Conservation (phyloP, 371 early-diverging fungal species). For the Mucor racemosus region DNA sequence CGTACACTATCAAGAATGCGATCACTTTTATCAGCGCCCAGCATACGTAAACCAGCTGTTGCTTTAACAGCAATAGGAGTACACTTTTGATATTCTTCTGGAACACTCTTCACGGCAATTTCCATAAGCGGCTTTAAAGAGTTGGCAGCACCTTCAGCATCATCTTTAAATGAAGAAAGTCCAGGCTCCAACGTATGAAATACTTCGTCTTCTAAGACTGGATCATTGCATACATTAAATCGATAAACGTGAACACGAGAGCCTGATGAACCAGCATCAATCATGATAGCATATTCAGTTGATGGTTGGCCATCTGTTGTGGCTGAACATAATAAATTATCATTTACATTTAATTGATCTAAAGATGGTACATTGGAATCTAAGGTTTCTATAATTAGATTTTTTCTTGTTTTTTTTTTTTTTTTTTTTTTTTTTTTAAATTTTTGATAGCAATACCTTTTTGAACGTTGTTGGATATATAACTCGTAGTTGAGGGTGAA, state of each 20-base stretch:
- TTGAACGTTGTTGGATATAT: not conserved
- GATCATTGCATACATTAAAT: conserved; percentile 79
- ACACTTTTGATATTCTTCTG: conserved; percentile 61
- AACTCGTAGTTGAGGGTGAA: conserved; percentile 4
- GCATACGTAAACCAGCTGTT: conserved; percentile 87
- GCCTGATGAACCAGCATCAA: conserved; percentile 97
- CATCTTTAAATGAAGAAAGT: conserved; percentile 67
- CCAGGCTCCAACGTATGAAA: conserved; percentile 87
- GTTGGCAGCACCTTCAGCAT: conserved; percentile 76
- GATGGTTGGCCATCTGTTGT: conserved; percentile 56
- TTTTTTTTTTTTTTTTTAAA: too few relatives aligned
- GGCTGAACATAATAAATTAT: conserved; percentile 53
- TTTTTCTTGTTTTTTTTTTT: not conserved
- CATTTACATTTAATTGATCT: conserved; percentile 4
- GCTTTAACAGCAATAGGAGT: conserved; percentile 94
- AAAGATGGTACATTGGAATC: conserved; percentile 16
- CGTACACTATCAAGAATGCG: conserved; percentile 74
- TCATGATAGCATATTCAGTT: conserved; percentile 71
- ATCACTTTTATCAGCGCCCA: conserved; percentile 67
- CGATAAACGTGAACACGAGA: conserved; percentile 93
- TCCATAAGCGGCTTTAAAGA: conserved; percentile 78
- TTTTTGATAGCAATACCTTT: not conserved
- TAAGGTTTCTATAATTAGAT: conserved; percentile 2
- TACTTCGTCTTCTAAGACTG: conserved; percentile 73
- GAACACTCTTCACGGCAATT: conserved; percentile 67